Evolutionary conservation across 2,329 filamentous ascomycete species (phyloP).

Genomic region (Botryosphaeria dothidea): DNA sequence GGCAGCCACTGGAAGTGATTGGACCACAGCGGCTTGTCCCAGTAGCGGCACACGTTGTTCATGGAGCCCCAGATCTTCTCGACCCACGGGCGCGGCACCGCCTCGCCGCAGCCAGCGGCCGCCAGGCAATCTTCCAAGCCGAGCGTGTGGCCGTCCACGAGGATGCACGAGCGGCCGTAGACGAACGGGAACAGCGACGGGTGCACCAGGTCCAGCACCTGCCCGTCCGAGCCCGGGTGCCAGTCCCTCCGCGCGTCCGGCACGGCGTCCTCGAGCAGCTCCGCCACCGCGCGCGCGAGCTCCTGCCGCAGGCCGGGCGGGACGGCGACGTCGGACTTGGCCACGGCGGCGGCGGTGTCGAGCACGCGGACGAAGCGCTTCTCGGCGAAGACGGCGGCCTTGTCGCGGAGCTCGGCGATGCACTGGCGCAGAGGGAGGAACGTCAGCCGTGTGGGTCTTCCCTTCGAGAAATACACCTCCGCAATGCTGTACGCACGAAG

Average conservation of each 20-base stretch:
- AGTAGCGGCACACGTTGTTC: not conserved
- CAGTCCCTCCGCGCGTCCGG: slow-evolving; percentile 56
- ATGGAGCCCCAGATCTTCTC: not conserved
- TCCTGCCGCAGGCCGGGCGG: slow-evolving; percentile 36
- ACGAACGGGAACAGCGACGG: slow-evolving; percentile 47
- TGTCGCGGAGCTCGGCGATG: slow-evolving; percentile 50
- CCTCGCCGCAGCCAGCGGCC: slow-evolving; percentile 19
- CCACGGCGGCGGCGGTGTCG: slow-evolving; percentile 46
- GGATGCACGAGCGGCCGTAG: slow-evolving; percentile 25
- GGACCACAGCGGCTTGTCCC: slow-evolving; percentile 25
- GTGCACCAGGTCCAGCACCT: slow-evolving; percentile 62
- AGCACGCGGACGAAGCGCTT: slow-evolving; percentile 46
- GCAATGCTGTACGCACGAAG: slow-evolving; percentile 6
- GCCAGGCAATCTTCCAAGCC: slow-evolving; percentile 22
- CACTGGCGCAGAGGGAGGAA: slow-evolving; percentile 19
- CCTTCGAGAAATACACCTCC: not conserved
- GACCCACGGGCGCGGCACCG: slow-evolving; percentile 6
- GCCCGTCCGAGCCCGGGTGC: slow-evolving; percentile 58
- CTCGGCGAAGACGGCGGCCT: slow-evolving; percentile 45
- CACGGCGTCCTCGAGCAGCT: slow-evolving; percentile 49
- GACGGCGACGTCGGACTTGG: slow-evolving; percentile 56
- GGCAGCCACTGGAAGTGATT: slow-evolving; percentile 52
- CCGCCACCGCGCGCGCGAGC: slow-evolving; percentile 46
- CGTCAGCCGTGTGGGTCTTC: no score
- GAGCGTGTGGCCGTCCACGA: slow-evolving; percentile 19